Conservation (phyloP, 2,329 filamentous ascomycete genomes). For the Claviceps citrina region DNA sequence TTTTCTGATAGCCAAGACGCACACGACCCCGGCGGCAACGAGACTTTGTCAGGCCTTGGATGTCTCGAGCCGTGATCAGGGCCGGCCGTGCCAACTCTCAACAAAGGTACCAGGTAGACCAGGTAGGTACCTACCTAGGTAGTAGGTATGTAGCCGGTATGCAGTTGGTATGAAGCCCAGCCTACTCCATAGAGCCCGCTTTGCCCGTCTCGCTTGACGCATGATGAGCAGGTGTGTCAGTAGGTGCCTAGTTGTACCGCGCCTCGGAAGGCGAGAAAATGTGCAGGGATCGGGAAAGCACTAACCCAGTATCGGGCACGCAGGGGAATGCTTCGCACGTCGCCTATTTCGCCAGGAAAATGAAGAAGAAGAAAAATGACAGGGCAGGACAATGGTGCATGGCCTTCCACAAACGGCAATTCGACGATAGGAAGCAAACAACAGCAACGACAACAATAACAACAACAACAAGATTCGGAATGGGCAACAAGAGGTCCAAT, state of each 20-base stretch:
- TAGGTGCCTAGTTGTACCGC: too few species aligned
- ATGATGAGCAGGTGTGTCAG: too few species aligned
- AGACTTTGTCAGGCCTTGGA: too few species aligned
- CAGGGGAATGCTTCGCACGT: background rate
- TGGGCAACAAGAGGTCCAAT: background rate
- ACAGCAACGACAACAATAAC: too few species aligned
- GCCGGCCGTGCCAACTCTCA: background rate
- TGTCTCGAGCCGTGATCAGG: background rate
- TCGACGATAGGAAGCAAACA: background rate
- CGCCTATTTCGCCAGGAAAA: background rate
- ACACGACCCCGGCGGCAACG: background rate
- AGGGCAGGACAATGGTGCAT: background rate
- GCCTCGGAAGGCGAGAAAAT: background rate
- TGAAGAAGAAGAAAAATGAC: background rate
- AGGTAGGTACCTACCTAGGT: too few species aligned
- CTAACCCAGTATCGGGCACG: background rate
- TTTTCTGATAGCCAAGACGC: too few species aligned
- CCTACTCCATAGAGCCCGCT: too few species aligned
- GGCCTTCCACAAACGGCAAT: constrained; percentile 2
- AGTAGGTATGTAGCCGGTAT: too few species aligned
- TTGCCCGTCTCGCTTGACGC: too few species aligned
- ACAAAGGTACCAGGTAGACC: too few species aligned
- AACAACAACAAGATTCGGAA: background rate
- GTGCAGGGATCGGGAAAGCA: background rate
- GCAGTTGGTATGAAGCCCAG: too few species aligned